phyloP scores from a whole-genome alignment of 352 stramenopile species.

The Globisporangium irregulare region DNA sequence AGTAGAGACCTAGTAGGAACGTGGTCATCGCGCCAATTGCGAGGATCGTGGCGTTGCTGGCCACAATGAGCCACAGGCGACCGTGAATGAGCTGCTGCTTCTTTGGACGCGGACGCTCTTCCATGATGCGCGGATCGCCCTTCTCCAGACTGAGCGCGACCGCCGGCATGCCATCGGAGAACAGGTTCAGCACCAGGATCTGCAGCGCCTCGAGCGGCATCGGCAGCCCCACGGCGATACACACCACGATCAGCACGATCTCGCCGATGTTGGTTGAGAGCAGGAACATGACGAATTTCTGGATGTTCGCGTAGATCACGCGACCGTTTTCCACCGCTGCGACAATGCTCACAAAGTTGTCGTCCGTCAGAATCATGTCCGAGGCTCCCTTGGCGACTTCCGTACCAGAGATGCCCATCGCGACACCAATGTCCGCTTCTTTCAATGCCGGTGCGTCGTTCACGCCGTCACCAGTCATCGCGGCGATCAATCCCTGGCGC shows the following conservation, averaged over 20 bases:
- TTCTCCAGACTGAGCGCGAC: slow-evolving; percentile 73
- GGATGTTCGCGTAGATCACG: slow-evolving; percentile 97
- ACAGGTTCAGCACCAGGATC: slow-evolving; percentile 99
- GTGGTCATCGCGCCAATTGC: slow-evolving; percentile 37
- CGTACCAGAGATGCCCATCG: slow-evolving; percentile 97
- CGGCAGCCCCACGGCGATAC: slow-evolving; percentile 54
- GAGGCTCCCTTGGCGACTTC: slow-evolving; percentile 98
- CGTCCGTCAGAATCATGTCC: slow-evolving; percentile 98
- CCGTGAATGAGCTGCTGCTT: slow-evolving; percentile 51
- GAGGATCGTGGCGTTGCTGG: slow-evolving; percentile 57
- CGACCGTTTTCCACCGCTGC: slow-evolving; percentile 94
- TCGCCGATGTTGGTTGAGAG: slow-evolving; percentile 97
- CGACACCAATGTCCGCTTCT: slow-evolving; percentile 94
- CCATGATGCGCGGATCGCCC: slow-evolving; percentile 65
- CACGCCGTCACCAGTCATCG: slow-evolving; percentile 97
- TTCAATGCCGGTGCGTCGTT: slow-evolving; percentile 98
- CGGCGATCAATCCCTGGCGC: slow-evolving; percentile 84
- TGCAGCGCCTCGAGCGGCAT: slow-evolving; percentile 94
- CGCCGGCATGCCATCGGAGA: slow-evolving; percentile 92
- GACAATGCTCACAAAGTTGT: slow-evolving; percentile 99
- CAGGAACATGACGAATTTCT: slow-evolving; percentile 98
- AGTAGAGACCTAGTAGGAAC: slow-evolving; percentile 64
- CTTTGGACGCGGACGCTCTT: slow-evolving; percentile 55
- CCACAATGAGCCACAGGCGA: slow-evolving; percentile 60
- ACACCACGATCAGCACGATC: slow-evolving; percentile 83